A percentile compares a stretch with the other conserved stretches of the same genome.
phyloP scores from a whole-genome alignment of 768 basidiomycete genomes.

The Mrakia frigida region DNA sequence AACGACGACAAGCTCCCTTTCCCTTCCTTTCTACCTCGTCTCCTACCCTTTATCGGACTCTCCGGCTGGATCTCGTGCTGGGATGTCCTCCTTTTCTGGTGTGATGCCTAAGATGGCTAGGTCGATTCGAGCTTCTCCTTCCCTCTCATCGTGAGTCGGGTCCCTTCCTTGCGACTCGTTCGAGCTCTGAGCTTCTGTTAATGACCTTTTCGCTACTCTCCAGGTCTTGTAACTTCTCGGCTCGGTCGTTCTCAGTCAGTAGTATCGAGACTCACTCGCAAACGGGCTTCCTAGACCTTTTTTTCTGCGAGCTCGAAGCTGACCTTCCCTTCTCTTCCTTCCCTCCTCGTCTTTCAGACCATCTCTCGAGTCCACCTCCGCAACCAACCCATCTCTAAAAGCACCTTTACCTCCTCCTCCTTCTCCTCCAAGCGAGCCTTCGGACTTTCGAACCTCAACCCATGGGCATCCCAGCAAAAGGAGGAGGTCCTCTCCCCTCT shows the following conservation, averaged over 20 bases:
- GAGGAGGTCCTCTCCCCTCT: neutral
- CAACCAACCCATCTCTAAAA: neutral
- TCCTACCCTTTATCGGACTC: neutral
- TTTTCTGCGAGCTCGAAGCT: neutral
- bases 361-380: neutral
- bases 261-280: neutral
- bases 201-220: neutral
- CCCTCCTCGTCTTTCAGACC: neutral
- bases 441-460: neutral
- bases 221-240: neutral
- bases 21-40: neutral
- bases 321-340: neutral
- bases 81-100: constrained; percentile 15
- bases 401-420: neutral
- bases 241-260: neutral
- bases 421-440: constrained; percentile 2
- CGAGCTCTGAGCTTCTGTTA: neutral
- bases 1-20: constrained; percentile 1
- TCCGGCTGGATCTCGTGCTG: neutral
- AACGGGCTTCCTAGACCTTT: neutral
- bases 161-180: neutral
- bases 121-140: neutral
- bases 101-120: neutral
- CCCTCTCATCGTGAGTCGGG: neutral
- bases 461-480: neutral